A percentile compares a stretch with the other conserved stretches of the same genome.
phyloP scores from a whole-genome alignment of 371 early-diverging fungal genomes.

The Fennellomyces sp. region DNA sequence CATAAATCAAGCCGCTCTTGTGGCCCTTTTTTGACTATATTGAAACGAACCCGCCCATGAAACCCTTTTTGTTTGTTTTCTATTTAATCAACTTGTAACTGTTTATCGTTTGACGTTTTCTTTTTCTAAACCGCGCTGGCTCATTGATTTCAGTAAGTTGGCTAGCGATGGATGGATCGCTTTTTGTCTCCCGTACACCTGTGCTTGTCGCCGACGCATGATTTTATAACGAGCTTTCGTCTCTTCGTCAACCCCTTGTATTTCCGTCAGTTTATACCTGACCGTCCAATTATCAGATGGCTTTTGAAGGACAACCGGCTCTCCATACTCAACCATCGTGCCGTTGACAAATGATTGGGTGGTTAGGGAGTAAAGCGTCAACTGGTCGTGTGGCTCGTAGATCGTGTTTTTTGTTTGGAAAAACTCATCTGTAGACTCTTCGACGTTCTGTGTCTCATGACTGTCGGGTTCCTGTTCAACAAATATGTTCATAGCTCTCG shows the following conservation, averaged over 20 bases:
- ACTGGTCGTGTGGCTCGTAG: not conserved
- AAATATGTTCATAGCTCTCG: constrained; percentile 39
- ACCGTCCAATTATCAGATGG: not conserved
- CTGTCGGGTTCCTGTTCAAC: constrained; percentile 35
- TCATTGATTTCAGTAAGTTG: not conserved
- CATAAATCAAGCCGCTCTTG: no score
- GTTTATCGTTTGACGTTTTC: not conserved
- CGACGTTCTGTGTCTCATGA: not conserved
- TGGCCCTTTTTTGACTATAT: no score
- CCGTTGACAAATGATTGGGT: constrained; percentile 31
- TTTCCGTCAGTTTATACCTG: not conserved
- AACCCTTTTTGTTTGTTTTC: no score
- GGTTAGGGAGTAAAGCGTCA: constrained; percentile 24
- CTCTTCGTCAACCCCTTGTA: not conserved
- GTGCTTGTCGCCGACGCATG: not conserved
- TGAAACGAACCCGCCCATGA: no score
- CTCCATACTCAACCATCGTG: no score
- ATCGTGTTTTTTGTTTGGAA: not conserved
- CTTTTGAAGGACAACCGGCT: not conserved
- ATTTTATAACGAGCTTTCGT: not conserved
- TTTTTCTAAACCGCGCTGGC: not conserved
- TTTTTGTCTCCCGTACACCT: not conserved
- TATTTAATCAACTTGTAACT: constrained; percentile 4
- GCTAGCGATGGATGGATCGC: not conserved
- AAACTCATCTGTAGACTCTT: constrained; percentile 4